Base-by-base conservation (phyloP, 2,329 filamentous ascomycete species). In the Xylariaceae sp. region DNA sequence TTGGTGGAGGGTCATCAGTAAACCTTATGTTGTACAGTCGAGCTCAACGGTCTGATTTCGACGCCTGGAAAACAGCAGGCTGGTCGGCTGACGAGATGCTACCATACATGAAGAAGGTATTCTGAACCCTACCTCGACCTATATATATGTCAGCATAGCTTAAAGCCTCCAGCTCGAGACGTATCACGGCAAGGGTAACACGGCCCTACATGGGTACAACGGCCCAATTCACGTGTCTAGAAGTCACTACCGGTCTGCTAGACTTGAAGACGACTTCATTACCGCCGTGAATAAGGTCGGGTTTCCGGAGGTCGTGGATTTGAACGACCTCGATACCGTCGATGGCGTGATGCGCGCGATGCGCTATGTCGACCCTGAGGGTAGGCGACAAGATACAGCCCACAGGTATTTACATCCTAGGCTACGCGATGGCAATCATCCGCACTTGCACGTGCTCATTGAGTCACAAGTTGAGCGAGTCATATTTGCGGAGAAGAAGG, bases 151-250 rank as follows among this genome's bases (percentile, higher is more conserved):
- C 9, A 18, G 2, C 14, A 9, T 32, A 23, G 7, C 21, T 23
- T 3, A 20, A 19, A 47, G n/a, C n/a, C n/a, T n/a, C n/a, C 48
- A 77, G 76, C 68, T 85, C 10, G 84, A 87, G 68, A 86, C 81
- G 0, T 86, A 82, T 52, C 77, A 82, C 59, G 77, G 79, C 4
- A 65, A 72, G 23, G 79, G 75, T 50, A 66, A 75, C 5, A 67
- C 74, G 46, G 71, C 72, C 5, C 58, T 73, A 1, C 85, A 88
- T 61, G 85, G 85, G 12, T 67, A 74, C 40, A 68, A 77, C 20
- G 85, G 85, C 0, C 84, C 84, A 0, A 75, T 87, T 10, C 72
- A 83, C 23, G 68, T 88, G 21, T 83, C 81, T 0, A 74, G 77
- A 20, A 81, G 82, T 18, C 77, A 78, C 0, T 82, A 74, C 64